These are phyloP conservation scores for Aspergillus incahuasiensis DNA, from an alignment of 495 filamentous ascomycete species.

Conservation along the genomic window DNA sequence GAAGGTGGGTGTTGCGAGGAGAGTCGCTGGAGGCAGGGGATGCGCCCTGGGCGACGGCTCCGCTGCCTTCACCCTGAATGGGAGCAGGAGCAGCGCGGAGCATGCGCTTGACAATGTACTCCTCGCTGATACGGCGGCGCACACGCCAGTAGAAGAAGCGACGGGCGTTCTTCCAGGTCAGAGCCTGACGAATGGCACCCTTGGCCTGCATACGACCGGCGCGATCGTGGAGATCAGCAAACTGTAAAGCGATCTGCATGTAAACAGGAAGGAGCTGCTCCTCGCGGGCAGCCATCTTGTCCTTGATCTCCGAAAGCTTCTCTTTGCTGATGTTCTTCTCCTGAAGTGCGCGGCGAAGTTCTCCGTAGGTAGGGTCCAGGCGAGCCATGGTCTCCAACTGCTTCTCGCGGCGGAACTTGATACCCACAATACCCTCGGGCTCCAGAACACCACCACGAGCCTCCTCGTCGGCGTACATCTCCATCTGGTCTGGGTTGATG, in stretches of 20 bases:
- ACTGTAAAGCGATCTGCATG: constrained; percentile 86
- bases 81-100: constrained; percentile 44
- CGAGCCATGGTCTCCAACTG: constrained; percentile 98
- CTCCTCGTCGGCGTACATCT: constrained; percentile 99
- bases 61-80: constrained; percentile 24
- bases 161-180: constrained; percentile 84
- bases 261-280: constrained; percentile 87
- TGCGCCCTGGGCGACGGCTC: constrained; percentile 32
- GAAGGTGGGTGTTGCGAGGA: constrained; percentile 57
- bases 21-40: constrained; percentile 28
- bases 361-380: constrained; percentile 75
- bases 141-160: constrained; percentile 99
- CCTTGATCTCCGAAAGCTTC: constrained; percentile 71
- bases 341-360: constrained; percentile 70
- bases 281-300: constrained; percentile 82
- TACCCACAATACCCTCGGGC: constrained; percentile 95
- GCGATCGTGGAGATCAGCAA: constrained; percentile 95
- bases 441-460: constrained; percentile 95
- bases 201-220: constrained; percentile 98
- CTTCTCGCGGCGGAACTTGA: constrained; percentile 97
- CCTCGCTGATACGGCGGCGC: constrained; percentile 92
- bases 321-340: constrained; percentile 67
- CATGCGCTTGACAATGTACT: constrained; percentile 90
- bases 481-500: constrained; percentile 94
- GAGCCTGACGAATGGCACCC: constrained; percentile 76